These are phyloP conservation scores for Boletus coccyginus DNA, from an alignment of 768 basidiomycete genomes.

Conservation along the genomic window DNA sequence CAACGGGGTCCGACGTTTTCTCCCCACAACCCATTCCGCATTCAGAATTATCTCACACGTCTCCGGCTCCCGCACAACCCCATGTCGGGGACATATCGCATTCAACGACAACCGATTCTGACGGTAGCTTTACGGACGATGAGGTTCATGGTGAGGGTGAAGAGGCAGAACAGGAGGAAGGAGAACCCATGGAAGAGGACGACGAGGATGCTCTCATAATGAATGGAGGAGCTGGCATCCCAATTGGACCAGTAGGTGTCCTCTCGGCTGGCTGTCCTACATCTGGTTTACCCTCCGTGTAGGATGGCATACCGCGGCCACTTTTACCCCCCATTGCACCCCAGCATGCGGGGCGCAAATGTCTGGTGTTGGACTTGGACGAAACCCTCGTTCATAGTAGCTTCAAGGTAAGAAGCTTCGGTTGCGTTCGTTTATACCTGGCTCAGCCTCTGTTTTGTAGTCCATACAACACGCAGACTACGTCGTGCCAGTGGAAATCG, in stretches of 20 bases:
- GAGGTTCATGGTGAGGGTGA: conserved; percentile 70
- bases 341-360: conserved; percentile 86
- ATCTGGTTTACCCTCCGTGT: conserved; percentile 4
- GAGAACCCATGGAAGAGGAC: conserved; percentile 68
- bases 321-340: conserved; percentile 82
- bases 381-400: conserved; percentile 97
- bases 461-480: conserved; percentile 95
- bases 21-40: conserved; percentile 26
- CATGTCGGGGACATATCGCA: conserved; percentile 32
- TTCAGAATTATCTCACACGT: conserved; percentile 22
- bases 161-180: conserved; percentile 59
- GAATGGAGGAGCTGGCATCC: conserved; percentile 93
- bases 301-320: conserved; percentile 88
- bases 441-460: conserved; percentile 40
- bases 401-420: conserved; percentile 73
- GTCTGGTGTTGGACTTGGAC: conserved; percentile 93
- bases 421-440: not conserved
- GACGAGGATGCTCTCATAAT: conserved; percentile 88
- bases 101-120: conserved; percentile 32
- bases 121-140: conserved; percentile 52
- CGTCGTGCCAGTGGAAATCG: conserved; percentile 98
- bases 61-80: conserved; percentile 24
- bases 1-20: conserved; percentile 49
- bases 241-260: conserved; percentile 78
- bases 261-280: not conserved